Evolutionary conservation across 2,329 filamentous ascomycete species (phyloP).

Genomic region (Ambrosiella xylebori): DNA sequence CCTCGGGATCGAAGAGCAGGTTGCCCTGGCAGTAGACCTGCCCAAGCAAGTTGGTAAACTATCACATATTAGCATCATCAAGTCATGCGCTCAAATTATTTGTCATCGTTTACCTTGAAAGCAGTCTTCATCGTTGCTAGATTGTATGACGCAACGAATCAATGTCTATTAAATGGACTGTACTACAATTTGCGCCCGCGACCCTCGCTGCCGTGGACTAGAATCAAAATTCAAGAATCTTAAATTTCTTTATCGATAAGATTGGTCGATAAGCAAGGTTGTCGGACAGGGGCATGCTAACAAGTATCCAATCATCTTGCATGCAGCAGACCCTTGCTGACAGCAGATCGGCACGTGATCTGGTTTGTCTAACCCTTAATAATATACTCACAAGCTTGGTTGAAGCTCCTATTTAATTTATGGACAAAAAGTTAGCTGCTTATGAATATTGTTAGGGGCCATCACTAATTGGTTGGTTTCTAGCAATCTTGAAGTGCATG

Average conservation of each 20-base stretch:
- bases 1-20: conserved; percentile 89
- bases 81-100: not conserved
- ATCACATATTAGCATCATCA: conserved; percentile 8
- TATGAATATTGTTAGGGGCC: not conserved
- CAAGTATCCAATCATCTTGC: not conserved
- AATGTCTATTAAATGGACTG: not conserved
- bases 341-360: not conserved
- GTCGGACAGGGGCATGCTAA: not conserved
- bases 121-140: conserved; percentile 81
- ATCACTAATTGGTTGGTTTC: not conserved
- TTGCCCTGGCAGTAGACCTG: conserved; percentile 98
- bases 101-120: conserved; percentile 55
- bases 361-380: not conserved
- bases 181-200: not conserved
- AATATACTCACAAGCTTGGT: not conserved
- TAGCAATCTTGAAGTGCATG: not conserved
- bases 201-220: not conserved
- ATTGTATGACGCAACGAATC: not conserved
- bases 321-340: not conserved
- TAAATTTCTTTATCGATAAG: conserved; percentile 14
- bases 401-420: not conserved
- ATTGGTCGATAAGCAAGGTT: not conserved
- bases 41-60: conserved; percentile 97
- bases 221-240: not conserved
- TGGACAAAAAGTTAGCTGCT: not conserved